Evolutionary conservation across 106 monocot species (phyloP).

Genomic region (Acanthochlamys bracteata): DNA sequence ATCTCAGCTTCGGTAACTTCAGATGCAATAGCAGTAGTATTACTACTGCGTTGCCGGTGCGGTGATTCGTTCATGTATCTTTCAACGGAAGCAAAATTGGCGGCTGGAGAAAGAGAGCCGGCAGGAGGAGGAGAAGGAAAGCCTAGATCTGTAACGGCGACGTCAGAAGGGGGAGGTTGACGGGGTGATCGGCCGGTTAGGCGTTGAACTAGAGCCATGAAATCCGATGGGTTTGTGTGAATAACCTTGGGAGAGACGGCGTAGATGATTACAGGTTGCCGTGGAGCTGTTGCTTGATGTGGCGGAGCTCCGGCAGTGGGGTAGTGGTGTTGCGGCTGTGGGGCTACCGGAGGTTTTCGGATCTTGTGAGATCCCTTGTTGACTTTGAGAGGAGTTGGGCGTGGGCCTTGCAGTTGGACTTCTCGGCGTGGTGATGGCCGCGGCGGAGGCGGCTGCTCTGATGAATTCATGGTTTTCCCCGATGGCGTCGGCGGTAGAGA

Average conservation of each 20-base stretch:
- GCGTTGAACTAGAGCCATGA: slow-evolving; percentile 76
- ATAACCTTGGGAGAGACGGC: slow-evolving; percentile 70
- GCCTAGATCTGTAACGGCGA: slow-evolving; percentile 8
- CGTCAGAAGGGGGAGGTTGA: not conserved
- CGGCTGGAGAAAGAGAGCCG: slow-evolving; percentile 46
- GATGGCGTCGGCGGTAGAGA: not conserved
- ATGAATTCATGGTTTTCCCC: slow-evolving; percentile 4
- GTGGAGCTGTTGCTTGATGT: not conserved
- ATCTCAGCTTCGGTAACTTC: not conserved
- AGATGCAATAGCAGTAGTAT: not conserved
- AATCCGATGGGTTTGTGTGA: slow-evolving; percentile 55
- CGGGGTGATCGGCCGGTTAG: slow-evolving; percentile 47
- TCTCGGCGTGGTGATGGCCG: slow-evolving; percentile 23
- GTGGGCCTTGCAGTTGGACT: slow-evolving; percentile 49
- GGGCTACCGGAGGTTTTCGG: slow-evolving; percentile 28
- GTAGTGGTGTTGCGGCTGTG: not conserved
- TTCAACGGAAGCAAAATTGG: slow-evolving; percentile 49
- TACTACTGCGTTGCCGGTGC: not conserved
- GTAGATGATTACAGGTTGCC: slow-evolving; percentile 55
- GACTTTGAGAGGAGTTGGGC: slow-evolving; percentile 52
- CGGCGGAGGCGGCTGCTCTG: not conserved
- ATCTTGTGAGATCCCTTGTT: slow-evolving; percentile 58
- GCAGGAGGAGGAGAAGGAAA: not conserved
- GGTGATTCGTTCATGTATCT: slow-evolving; percentile 4
- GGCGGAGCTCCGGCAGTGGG: not conserved